Evolutionary conservation across 495 filamentous ascomycete genomes (phyloP).

Genomic region (Hypoxylon lienhwacheense): DNA sequence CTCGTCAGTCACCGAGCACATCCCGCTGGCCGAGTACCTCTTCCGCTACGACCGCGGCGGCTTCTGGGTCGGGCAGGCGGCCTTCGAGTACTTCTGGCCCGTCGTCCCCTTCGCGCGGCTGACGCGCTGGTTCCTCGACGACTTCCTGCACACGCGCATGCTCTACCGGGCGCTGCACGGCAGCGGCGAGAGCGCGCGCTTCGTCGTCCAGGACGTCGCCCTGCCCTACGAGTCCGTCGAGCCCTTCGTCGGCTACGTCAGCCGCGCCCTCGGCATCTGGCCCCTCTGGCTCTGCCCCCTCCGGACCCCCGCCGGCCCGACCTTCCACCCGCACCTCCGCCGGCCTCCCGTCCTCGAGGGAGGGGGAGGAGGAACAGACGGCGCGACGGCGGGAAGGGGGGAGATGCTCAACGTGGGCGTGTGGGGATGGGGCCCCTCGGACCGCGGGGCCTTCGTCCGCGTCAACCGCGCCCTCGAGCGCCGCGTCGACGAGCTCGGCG

Average conservation of each 20-base stretch:
- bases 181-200: constrained; percentile 54
- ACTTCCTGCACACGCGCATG: constrained; percentile 66
- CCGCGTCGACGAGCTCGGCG: constrained; percentile 64
- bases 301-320: constrained; percentile 45
- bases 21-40: constrained; percentile 58
- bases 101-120: constrained; percentile 57
- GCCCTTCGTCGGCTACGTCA: constrained; percentile 57
- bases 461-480: constrained; percentile 67
- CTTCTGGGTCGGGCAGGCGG: constrained; percentile 61
- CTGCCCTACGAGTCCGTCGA: constrained; percentile 55
- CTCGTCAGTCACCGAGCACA: constrained; percentile 44
- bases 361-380: constrained; percentile 1
- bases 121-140: constrained; percentile 61
- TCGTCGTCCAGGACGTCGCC: constrained; percentile 61
- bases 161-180: constrained; percentile 64
- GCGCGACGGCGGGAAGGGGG: background rate
- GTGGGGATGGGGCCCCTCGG: constrained; percentile 54
- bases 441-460: constrained; percentile 48
- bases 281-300: constrained; percentile 65
- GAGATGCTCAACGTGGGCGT: constrained; percentile 60
- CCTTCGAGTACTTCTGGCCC: constrained; percentile 56
- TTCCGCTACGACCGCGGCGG: constrained; percentile 62
- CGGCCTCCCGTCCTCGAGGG: constrained; percentile 9
- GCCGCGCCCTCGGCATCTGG: constrained; percentile 53
- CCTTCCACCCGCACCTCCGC: constrained; percentile 49